A percentile compares a stretch with the other conserved stretches of the same genome.
phyloP scores from a whole-genome alignment of 1,284 basidiomycete genomes.

The Blastosporella zonata region DNA sequence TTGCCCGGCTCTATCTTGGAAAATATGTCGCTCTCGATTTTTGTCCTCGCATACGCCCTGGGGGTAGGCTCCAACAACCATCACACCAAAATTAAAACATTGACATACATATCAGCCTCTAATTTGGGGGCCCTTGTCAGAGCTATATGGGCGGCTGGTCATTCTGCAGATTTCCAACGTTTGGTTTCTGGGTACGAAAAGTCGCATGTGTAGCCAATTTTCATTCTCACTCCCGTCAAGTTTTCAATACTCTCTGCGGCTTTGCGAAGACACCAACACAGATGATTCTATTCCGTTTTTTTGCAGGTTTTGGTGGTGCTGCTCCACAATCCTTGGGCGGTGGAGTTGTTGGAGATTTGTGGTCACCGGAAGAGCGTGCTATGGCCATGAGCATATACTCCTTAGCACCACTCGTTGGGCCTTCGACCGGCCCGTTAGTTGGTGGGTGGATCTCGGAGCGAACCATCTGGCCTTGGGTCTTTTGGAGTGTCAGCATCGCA shows the following conservation, averaged over 20 bases:
- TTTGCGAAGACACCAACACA: constrained; percentile 30
- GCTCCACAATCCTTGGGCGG: constrained; percentile 32
- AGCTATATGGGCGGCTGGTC: constrained; percentile 28
- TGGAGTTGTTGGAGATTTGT: constrained; percentile 31
- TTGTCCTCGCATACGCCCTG: constrained; percentile 36
- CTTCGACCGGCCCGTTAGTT: constrained; percentile 27
- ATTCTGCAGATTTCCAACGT: constrained; percentile 31
- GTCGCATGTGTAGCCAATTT: not conserved
- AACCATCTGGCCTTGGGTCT: constrained; percentile 29
- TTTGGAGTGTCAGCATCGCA: constrained; percentile 31
- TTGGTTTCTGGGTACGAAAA: constrained; percentile 29
- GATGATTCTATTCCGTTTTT: constrained; percentile 30
- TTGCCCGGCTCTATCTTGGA: constrained; percentile 30
- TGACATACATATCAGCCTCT: constrained; percentile 22
- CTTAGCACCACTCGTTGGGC: constrained; percentile 29
- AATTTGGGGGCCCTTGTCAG: constrained; percentile 31
- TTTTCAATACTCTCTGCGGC: constrained; percentile 29
- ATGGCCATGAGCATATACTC: constrained; percentile 33
- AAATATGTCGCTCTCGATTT: constrained; percentile 36
- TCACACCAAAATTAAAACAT: not conserved
- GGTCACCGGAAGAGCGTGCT: constrained; percentile 32
- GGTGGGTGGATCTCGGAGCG: constrained; percentile 31
- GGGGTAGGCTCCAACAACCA: constrained; percentile 19
- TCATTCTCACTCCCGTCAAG: constrained; percentile 10
- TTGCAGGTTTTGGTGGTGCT: constrained; percentile 32